Conservation (phyloP, 2,329 filamentous ascomycete genomes). For the Plenodomus lindquistii region DNA sequence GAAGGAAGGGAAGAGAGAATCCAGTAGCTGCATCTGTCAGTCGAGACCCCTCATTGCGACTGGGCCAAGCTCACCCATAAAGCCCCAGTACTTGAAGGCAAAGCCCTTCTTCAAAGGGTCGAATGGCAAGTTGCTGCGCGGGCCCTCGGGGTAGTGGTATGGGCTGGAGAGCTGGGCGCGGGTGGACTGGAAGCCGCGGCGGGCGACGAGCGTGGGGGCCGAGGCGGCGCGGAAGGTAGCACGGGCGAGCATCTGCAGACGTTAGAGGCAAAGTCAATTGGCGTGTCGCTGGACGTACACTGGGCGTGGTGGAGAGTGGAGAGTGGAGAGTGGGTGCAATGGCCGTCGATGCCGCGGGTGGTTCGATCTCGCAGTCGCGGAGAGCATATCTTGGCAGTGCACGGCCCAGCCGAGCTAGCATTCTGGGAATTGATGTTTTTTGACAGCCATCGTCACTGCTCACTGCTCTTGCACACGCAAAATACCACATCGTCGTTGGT, state of each 20-base stretch:
- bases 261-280: constrained; percentile 44
- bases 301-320: constrained; percentile 32
- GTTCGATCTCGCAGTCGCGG: constrained; percentile 4
- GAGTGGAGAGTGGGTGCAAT: constrained; percentile 25
- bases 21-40: constrained; percentile 58
- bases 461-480: background rate
- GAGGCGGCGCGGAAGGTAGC: constrained; percentile 64
- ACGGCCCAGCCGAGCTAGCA: background rate
- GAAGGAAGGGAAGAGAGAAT: constrained; percentile 63
- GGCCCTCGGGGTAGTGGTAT: constrained; percentile 98
- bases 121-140: constrained; percentile 94
- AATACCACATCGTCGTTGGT: background rate
- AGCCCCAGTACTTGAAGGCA: constrained; percentile 78
- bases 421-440: background rate
- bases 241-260: constrained; percentile 75
- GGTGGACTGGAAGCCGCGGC: constrained; percentile 93
- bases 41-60: constrained; percentile 9
- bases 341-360: constrained; percentile 3
- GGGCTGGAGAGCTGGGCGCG: constrained; percentile 82
- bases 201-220: constrained; percentile 69
- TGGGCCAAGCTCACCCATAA: constrained; percentile 61
- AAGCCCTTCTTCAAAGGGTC: constrained; percentile 92
- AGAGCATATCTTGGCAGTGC: background rate
- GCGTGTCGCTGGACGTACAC: constrained; percentile 26
- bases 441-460: background rate